phyloP scores from a whole-genome alignment of 306 rosid species.

The Cucumis cinereus region DNA sequence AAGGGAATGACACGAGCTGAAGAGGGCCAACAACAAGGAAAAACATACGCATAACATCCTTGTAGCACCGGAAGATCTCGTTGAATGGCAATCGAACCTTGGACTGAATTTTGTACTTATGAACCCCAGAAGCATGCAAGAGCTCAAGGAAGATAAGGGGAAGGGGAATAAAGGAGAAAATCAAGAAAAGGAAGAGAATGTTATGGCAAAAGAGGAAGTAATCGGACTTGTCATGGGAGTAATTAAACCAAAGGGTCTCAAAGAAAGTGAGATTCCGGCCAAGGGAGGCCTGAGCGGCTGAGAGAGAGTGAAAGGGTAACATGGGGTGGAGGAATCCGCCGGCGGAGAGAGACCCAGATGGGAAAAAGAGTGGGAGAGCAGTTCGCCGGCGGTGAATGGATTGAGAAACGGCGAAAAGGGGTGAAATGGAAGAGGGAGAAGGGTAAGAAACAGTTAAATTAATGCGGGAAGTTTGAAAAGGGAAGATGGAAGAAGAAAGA shows the following conservation, averaged over 20 bases:
- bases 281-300: slow-evolving; percentile 40
- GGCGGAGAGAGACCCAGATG: neutral
- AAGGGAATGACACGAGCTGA: slow-evolving; percentile 65
- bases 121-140: slow-evolving; percentile 28
- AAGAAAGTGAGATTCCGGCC: slow-evolving; percentile 47
- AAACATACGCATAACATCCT: slow-evolving; percentile 57
- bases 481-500: neutral
- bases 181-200: slow-evolving; percentile 45
- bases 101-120: slow-evolving; percentile 62
- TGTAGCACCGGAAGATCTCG: slow-evolving; percentile 52
- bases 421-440: neutral
- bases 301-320: slow-evolving; percentile 49
- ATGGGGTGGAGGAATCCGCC: slow-evolving; percentile 15
- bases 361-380: neutral
- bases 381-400: neutral
- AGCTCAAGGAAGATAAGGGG: slow-evolving; percentile 45
- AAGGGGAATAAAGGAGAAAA: slow-evolving; percentile 55
- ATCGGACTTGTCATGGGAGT: slow-evolving; percentile 59
- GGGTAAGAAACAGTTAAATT: neutral
- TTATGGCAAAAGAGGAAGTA: slow-evolving; percentile 69
- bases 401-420: neutral
- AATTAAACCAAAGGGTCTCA: slow-evolving; percentile 71
- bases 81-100: slow-evolving; percentile 29
- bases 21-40: slow-evolving; percentile 60
- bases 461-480: slow-evolving; percentile 7